Percentiles rank a stretch among this genome's conserved stretches.
Conservation (phyloP, 2,329 filamentous ascomycete genomes). For the Claviceps paspali region DNA sequence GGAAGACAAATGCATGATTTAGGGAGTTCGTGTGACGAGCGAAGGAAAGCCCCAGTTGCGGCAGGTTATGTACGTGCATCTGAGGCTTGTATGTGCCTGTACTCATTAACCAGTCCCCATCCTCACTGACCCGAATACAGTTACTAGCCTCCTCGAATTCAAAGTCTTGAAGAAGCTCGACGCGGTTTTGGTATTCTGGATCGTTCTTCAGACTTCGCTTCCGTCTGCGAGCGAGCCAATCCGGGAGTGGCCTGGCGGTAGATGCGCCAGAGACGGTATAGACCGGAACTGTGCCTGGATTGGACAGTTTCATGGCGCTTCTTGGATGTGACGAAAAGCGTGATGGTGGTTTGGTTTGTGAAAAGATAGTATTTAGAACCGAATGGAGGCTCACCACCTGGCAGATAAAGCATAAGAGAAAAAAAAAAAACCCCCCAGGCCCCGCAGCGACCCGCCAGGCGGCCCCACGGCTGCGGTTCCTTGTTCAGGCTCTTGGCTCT, state of each 20-base stretch:
- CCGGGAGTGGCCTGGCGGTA: slow-evolving; percentile 73
- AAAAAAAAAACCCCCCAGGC: not conserved
- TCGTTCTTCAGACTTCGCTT: slow-evolving; percentile 90
- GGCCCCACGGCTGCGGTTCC: not conserved
- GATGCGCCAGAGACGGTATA: slow-evolving; percentile 92
- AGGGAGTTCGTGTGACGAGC: slow-evolving; percentile 81
- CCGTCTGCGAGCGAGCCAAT: slow-evolving; percentile 83
- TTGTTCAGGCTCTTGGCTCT: not conserved
- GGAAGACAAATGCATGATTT: slow-evolving; percentile 79
- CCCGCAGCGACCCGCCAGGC: not conserved
- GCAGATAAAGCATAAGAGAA: not conserved
- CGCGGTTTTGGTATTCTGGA: slow-evolving; percentile 78
- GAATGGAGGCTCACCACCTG: not conserved
- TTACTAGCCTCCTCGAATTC: slow-evolving; percentile 92
- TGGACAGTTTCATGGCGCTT: slow-evolving; percentile 58
- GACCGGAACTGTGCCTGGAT: slow-evolving; percentile 69
- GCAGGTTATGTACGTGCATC: slow-evolving; percentile 90
- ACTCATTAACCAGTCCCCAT: slow-evolving; percentile 95
- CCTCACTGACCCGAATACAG: slow-evolving; percentile 79
- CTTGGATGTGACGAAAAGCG: not conserved
- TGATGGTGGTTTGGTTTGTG: not conserved
- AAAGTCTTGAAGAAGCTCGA: slow-evolving; percentile 93
- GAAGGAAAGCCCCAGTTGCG: slow-evolving; percentile 86
- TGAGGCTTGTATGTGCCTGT: slow-evolving; percentile 56
- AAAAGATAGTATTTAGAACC: too few relatives aligned